These are phyloP conservation scores for Umbilicaria muhlenbergii DNA, from an alignment of 495 filamentous ascomycete genomes.

Conservation along the genomic window DNA sequence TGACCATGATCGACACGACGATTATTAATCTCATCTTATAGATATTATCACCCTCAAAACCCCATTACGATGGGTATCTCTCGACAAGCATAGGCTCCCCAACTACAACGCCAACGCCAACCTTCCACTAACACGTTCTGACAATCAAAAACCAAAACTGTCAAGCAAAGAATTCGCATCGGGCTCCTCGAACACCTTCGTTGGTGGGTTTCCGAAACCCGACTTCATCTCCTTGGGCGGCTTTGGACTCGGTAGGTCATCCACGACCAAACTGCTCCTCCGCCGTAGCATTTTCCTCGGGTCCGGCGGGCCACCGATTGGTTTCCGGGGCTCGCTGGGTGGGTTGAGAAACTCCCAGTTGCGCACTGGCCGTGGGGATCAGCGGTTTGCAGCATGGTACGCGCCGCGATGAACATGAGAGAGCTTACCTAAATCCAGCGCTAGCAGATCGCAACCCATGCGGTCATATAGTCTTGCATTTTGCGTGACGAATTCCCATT, in stretches of 20 bases:
- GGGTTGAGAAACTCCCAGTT: slow-evolving; percentile 75
- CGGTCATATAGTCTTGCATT: slow-evolving; percentile 79
- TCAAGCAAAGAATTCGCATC: slow-evolving; percentile 69
- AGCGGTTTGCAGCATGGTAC: background rate
- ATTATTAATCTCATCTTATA: too few species aligned
- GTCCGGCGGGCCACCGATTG: slow-evolving; percentile 26
- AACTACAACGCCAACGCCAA: too few species aligned
- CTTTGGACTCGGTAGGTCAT: slow-evolving; percentile 44
- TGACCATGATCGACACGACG: too few species aligned
- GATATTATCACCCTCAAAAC: too few species aligned
- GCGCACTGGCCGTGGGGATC: slow-evolving; percentile 31
- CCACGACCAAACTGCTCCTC: slow-evolving; percentile 64
- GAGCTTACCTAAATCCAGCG: slow-evolving; percentile 52
- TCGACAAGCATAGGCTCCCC: too few species aligned
- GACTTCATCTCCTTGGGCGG: slow-evolving; percentile 22
- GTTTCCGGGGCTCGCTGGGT: slow-evolving; percentile 16
- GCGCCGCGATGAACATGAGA: background rate
- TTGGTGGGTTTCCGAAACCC: slow-evolving; percentile 43
- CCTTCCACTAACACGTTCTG: background rate
- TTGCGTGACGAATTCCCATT: slow-evolving; percentile 83
- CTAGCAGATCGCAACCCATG: slow-evolving; percentile 93
- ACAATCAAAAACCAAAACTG: slow-evolving; percentile 53
- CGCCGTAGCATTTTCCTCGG: slow-evolving; percentile 54
- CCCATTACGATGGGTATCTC: too few species aligned
- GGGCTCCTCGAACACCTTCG: slow-evolving; percentile 81